Percentiles rank a stretch among this genome's conserved stretches.
Evolutionary conservation across 129 eudicot genomes (phyloP).

Genomic region (Glebionis coronaria): DNA sequence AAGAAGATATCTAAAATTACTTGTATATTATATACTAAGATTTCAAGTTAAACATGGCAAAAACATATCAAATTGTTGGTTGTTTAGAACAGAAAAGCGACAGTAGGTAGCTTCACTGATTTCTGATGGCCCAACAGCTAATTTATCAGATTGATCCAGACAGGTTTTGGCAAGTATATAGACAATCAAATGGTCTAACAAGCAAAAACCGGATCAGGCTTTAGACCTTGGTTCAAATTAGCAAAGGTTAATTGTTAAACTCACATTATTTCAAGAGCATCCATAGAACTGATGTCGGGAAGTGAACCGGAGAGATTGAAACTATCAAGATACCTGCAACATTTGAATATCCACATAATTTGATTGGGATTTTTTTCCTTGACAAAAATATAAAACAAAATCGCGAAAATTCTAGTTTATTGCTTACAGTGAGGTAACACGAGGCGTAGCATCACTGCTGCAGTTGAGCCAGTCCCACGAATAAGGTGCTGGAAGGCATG

Average conservation of each 20-base stretch:
- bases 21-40: too few species aligned
- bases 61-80: too few species aligned
- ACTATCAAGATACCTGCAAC: conserved; percentile 47
- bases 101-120: too few species aligned
- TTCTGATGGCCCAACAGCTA: too few species aligned
- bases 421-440: conserved; percentile 33
- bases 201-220: background rate
- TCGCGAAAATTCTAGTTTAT: background rate
- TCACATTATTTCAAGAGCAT: conserved; percentile 57
- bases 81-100: too few species aligned
- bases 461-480: conserved; percentile 48
- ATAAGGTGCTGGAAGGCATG: conserved; percentile 39
- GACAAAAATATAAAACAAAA: too few species aligned
- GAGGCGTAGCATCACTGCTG: conserved; percentile 34
- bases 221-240: background rate
- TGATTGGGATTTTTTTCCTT: background rate
- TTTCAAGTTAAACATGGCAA: too few species aligned
- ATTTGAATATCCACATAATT: background rate
- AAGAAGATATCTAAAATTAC: background rate
- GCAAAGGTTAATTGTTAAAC: conserved; percentile 5
- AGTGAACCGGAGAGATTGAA: conserved; percentile 48
- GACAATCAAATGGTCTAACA: background rate
- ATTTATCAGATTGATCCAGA: too few species aligned
- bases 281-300: conserved; percentile 74
- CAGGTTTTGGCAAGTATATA: too few species aligned